Base-by-base conservation (phyloP, 1,284 basidiomycete species). In the Anthracocystis walkeri region DNA sequence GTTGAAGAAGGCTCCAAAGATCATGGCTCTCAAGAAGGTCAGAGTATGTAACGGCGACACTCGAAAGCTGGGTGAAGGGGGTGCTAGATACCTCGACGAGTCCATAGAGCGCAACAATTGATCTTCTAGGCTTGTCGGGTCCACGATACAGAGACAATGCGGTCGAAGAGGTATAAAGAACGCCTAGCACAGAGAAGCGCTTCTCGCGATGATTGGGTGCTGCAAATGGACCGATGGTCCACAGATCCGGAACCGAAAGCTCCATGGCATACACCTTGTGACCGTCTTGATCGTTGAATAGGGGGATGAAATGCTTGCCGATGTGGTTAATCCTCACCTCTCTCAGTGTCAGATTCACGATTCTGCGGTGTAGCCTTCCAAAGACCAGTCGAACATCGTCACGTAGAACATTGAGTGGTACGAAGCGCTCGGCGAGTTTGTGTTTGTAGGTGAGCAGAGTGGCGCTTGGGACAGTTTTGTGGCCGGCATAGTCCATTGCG, bases 191-290 rank as follows among this genome's bases (percentile, higher is more conserved):
- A 31, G 48, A 29, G 21, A 33, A 50, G 7, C 6, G 48, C 29
- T 31, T 50, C 48, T 33, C 4, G 3, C 29, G 25, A 6, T 50
- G 5, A 11, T 7, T 25, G 21, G 6, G 5, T 23, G 21, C 44
- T 12, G 21, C 6, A 45, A 11, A 25, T 14, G 12, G 44, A 2
- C 33, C 7, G 11, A 33, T 33, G 2, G 2, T 7, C 33, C 33
- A 33, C 2, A 10, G 33, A 45, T 11, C 7, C 10, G 16, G 27
- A 20, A 18, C 7, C 27, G 11, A 3, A 2, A 49, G 46, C 29
- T 49, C 46, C 46, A 49, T 49, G 7, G 46, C 46, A 8, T 49
- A 49, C 7, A 49, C 46, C 27, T 49, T 49, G 46, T 49, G 27
- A 4, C 46, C 46, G 16, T 31, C 29, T 16, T 16, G 25, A n/a